Percentiles rank a stretch among this genome's conserved stretches.
phyloP scores from a whole-genome alignment of 1,284 basidiomycete species.

The Boletus albobrunnescens region DNA sequence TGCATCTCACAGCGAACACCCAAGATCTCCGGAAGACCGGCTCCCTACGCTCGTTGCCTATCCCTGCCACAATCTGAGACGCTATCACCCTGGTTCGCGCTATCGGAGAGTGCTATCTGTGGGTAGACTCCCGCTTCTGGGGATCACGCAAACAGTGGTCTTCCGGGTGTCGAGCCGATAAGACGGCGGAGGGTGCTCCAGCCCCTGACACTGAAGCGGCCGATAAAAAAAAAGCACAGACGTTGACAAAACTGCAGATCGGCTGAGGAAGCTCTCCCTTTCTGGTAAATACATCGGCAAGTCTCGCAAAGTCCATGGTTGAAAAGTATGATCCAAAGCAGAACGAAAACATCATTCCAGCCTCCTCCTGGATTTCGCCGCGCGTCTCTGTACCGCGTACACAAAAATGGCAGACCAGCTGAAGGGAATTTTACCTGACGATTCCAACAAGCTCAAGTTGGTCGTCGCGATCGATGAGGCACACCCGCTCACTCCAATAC shows the following conservation, averaged over 20 bases:
- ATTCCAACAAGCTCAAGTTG: slow-evolving; percentile 1
- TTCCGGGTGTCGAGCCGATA: slow-evolving; percentile 11
- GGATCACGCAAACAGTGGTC: slow-evolving; percentile 15
- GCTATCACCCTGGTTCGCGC: slow-evolving; percentile 15
- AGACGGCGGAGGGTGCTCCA: too few relatives aligned
- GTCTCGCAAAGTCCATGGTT: too few relatives aligned
- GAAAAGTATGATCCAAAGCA: too few relatives aligned
- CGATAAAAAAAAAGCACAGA: too few relatives aligned
- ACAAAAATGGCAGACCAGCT: not conserved
- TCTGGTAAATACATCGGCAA: not conserved
- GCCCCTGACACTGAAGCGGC: too few relatives aligned
- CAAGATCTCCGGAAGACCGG: slow-evolving; percentile 5
- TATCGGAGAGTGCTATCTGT: slow-evolving; percentile 26
- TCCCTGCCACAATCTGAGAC: slow-evolving; percentile 22
- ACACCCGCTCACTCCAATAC: not conserved
- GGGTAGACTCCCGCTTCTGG: slow-evolving; percentile 24
- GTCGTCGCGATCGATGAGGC: slow-evolving; percentile 11
- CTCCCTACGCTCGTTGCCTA: slow-evolving; percentile 7
- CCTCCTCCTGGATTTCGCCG: not conserved
- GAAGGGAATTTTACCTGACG: not conserved
- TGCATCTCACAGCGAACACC: slow-evolving; percentile 14
- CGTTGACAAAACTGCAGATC: not conserved
- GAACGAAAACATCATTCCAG: too few relatives aligned
- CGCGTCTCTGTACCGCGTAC: not conserved
- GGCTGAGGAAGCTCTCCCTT: not conserved